Conservation (phyloP, 1,284 basidiomycete species). For the Trichosporon sp. region DNA sequence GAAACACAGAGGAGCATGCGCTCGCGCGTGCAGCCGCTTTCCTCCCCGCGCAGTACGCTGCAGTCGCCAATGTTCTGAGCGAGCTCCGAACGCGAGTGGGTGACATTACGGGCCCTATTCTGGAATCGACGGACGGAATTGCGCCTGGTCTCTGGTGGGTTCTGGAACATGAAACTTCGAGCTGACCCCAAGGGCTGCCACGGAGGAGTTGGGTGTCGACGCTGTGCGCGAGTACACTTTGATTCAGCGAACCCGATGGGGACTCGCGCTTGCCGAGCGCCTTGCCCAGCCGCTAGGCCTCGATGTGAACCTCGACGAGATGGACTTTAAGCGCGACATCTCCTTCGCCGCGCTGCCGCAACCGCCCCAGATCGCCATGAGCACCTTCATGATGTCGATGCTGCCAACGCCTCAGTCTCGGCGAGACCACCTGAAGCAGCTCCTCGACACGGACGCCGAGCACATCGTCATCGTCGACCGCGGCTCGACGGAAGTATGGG, state of each 20-base stretch:
- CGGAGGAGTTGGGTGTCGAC: constrained; percentile 36
- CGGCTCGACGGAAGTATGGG: constrained; percentile 69
- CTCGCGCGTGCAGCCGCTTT: constrained; percentile 49
- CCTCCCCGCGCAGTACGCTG: constrained; percentile 50
- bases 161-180: neutral
- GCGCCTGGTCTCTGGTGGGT: constrained; percentile 50
- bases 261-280: constrained; percentile 33
- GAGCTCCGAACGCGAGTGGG: constrained; percentile 43
- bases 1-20: constrained; percentile 21
- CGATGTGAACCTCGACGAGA: constrained; percentile 2
- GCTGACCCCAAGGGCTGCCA: constrained; percentile 19
- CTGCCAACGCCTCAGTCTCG: constrained; percentile 60
- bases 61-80: constrained; percentile 45
- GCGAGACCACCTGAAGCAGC: constrained; percentile 22
- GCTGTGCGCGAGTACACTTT: constrained; percentile 19
- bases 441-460: constrained; percentile 22
- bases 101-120: constrained; percentile 31
- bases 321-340: constrained; percentile 24
- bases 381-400: constrained; percentile 76
- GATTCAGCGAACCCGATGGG: constrained; percentile 36
- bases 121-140: constrained; percentile 47
- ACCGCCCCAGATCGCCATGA: constrained; percentile 59
- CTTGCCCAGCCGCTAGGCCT: constrained; percentile 1
- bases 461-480: constrained; percentile 79
- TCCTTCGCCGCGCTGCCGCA: neutral